Conservation (phyloP, 1,284 basidiomycete species). For the Gymnopus androsaceus region DNA sequence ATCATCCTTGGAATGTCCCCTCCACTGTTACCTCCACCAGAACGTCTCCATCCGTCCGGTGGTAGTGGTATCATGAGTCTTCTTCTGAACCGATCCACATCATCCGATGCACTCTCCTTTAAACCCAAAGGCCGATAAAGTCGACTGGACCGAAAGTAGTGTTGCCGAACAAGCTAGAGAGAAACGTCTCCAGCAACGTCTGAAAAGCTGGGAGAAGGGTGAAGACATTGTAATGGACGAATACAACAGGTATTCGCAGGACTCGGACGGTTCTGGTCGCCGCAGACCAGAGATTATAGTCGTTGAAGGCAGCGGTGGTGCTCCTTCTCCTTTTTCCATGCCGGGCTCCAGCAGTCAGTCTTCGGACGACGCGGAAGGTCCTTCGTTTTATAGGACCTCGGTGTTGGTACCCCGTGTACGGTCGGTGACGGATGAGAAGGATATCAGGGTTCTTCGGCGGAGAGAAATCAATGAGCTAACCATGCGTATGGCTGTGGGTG, state of each 20-base stretch:
- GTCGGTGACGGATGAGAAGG: conserved; percentile 55
- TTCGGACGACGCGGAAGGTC: conserved; percentile 26
- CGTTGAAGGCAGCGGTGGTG: conserved; percentile 36
- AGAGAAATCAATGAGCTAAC: conserved; percentile 77
- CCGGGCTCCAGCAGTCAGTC: conserved; percentile 5
- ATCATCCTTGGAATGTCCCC: conserved; percentile 86
- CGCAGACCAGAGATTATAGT: conserved; percentile 52
- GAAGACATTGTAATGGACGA: conserved; percentile 59
- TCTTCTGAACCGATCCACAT: conserved; percentile 38
- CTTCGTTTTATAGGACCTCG: conserved; percentile 69
- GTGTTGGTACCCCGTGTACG: conserved; percentile 70
- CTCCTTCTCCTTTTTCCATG: not conserved
- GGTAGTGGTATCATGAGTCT: conserved; percentile 43
- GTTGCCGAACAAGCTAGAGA: conserved; percentile 66
- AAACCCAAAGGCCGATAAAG: conserved; percentile 30
- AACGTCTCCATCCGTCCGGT: conserved; percentile 28
- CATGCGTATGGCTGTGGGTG: conserved; percentile 76
- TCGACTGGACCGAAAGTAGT: conserved; percentile 67
- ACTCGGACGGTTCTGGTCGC: conserved; percentile 34
- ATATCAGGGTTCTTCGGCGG: conserved; percentile 60
- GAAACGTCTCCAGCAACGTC: conserved; percentile 62
- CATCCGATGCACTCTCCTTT: conserved; percentile 23
- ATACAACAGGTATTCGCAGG: conserved; percentile 54
- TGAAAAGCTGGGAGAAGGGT: conserved; percentile 71
- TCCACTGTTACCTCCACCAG: conserved; percentile 53